Percentiles rank a stretch among this genome's conserved stretches.
These are phyloP conservation scores for Phlyctochytrium bullatum DNA, from an alignment of 192 early-diverging fungal species.

Conservation along the genomic window DNA sequence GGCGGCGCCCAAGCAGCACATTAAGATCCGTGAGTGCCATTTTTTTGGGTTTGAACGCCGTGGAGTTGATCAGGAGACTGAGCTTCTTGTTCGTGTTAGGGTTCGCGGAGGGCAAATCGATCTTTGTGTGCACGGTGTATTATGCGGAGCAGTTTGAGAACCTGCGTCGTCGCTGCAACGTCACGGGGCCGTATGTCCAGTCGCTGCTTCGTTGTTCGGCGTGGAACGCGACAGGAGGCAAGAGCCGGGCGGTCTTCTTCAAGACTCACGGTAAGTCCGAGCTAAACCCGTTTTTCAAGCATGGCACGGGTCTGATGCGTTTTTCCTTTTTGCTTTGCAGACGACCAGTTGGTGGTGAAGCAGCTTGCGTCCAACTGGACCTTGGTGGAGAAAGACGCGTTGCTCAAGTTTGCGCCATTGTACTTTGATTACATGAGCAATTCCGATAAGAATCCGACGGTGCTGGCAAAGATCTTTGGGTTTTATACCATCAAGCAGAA, in stretches of 20 bases:
- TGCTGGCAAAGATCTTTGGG: slow-evolving; percentile 48
- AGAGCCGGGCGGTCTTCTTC: slow-evolving; percentile 47
- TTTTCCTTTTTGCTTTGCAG: slow-evolving; percentile 33
- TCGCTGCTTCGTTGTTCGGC: slow-evolving; percentile 34
- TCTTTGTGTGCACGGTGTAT: slow-evolving; percentile 41
- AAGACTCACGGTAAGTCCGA: slow-evolving; percentile 64
- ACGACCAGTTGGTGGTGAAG: slow-evolving; percentile 51
- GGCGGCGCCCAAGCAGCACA: slow-evolving; percentile 36
- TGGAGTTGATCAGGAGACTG: neutral
- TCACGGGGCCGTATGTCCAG: slow-evolving; percentile 36
- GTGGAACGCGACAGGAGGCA: slow-evolving; percentile 50
- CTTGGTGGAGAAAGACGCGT: slow-evolving; percentile 39
- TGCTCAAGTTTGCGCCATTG: slow-evolving; percentile 47
- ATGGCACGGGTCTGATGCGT: neutral
- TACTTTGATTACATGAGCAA: slow-evolving; percentile 49
- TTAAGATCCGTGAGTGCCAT: slow-evolving; percentile 53
- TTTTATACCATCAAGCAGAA: slow-evolving; percentile 48
- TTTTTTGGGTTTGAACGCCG: neutral
- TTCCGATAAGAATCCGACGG: slow-evolving; percentile 35
- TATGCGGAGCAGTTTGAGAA: slow-evolving; percentile 46
- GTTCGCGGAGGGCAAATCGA: slow-evolving; percentile 24
- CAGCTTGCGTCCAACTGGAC: slow-evolving; percentile 58
- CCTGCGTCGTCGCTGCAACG: slow-evolving; percentile 38
- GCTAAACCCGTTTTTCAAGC: neutral
- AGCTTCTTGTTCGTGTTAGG: slow-evolving; percentile 23